Percentiles rank a stretch among this genome's conserved stretches.
phyloP scores from a whole-genome alignment of 2,329 filamentous ascomycete genomes.

The Penicillium sp. region DNA sequence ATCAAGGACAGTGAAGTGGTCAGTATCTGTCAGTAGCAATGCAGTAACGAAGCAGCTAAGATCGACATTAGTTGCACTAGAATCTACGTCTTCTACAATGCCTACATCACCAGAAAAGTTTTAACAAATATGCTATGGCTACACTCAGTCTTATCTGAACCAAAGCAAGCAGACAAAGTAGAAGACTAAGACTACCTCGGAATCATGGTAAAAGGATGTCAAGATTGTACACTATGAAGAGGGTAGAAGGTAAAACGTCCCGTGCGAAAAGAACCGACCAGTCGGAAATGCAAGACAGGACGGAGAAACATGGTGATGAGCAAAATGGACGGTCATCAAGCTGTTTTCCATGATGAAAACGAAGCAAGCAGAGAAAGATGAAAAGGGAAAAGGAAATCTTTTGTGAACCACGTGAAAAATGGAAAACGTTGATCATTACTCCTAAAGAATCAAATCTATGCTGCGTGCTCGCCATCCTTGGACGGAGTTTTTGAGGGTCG shows the following conservation, averaged over 20 bases:
- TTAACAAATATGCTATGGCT: too few species aligned
- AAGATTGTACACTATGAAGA: conserved; percentile 31
- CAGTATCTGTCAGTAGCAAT: too few species aligned
- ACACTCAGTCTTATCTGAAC: too few species aligned
- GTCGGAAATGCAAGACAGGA: conserved; percentile 25
- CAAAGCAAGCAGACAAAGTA: too few species aligned
- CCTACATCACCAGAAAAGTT: too few species aligned
- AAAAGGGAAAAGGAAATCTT: conserved; percentile 27
- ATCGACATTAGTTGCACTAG: too few species aligned
- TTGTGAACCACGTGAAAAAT: conserved; percentile 24
- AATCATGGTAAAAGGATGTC: conserved; percentile 22
- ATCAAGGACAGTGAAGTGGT: too few species aligned
- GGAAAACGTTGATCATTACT: conserved; percentile 37
- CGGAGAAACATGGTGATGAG: conserved; percentile 9
- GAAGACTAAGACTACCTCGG: too few species aligned
- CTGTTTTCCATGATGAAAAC: conserved; percentile 3
- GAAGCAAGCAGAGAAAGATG: conserved; percentile 3
- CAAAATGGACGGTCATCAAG: conserved; percentile 6
- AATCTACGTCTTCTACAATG: too few species aligned
- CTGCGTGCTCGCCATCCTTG: conserved; percentile 38
- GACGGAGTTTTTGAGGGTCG: conserved; percentile 41
- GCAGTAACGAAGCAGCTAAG: too few species aligned
- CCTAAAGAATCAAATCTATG: conserved; percentile 37
- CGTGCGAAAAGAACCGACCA: conserved; percentile 18
- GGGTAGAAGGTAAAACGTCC: conserved; percentile 9